Evolutionary conservation across 495 filamentous ascomycete genomes (phyloP), one percentile per base, ranked within the genome.

Genomic region (Pyronema domesticum): DNA sequence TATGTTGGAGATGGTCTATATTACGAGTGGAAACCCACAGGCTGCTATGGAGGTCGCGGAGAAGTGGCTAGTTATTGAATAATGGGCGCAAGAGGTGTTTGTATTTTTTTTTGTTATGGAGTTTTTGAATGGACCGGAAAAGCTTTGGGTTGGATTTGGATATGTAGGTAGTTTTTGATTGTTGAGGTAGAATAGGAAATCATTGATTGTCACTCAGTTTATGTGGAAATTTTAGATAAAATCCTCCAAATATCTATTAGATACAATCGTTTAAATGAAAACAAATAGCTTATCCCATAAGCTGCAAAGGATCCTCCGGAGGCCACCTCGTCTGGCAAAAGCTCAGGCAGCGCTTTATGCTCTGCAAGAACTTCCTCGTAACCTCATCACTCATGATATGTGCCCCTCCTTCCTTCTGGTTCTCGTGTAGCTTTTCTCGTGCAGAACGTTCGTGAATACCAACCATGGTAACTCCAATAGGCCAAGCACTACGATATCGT

Each of bases 381-480:
- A 80, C 77, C 71, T 98, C 91, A 66, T 96, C 89, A 56, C 86
- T 88, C 79, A 98, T 86, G 63, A 98, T 94, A 68, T 98, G 93
- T 6, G 89, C 91, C 57, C 86, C 77, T 64, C 88, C 82, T 59
- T 85, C 88, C 57, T 77, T 77, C 40, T 39, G 40, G 23, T 54
- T 45, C 67, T 89, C 78, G 65, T 96, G 89, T 46, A 98, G 72
- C 70, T 96, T 96, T 70, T 98, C 91, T 37, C 91, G 77, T 6
- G 91, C 89, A 45, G 80, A 86, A 57, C 91, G 80, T 71, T 96
- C 91, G 77, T 98, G 91, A 64, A 98, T 98, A 73, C 91, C 91
- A 58, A 98, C 91, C 91, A 96, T 95, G 61, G 91, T 98, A 33
- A 98, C 91, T 70, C 91, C 91, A 66, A 98, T 98, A 30, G 91